Base-by-base conservation (phyloP, 805 yeast genomes). In the Blastobotrys chiropterorum region DNA sequence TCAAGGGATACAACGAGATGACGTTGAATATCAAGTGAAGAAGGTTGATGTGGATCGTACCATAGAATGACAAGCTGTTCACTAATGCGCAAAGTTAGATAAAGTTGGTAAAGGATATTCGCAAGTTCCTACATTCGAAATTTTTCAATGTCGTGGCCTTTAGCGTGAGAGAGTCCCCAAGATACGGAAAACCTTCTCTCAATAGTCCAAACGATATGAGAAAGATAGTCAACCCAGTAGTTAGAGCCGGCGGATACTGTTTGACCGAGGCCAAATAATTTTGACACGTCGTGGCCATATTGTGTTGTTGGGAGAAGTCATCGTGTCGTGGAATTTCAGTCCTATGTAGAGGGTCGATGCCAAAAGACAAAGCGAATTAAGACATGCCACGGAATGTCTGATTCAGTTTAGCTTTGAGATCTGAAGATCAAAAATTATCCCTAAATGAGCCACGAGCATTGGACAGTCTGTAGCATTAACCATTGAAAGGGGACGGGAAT, bases 1-100 rank as follows among this genome's bases (percentile, higher is more conserved):
- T 65, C 17, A 86, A 81, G 0, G 84, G 77, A 53, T 77, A 71
- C 44, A 89, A 63, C 1, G 84, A 76, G 39, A 80, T 54, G 6
- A 79, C 52, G 60, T 87, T 88, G 59, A 85, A 67, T 2, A 77
- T 45, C 64, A 89, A 69, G 64, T 88, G 95, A 48, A 82, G 54
- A 19, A 79, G 56, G 19, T 78, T 75, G n/a, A 71, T 60, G 66
- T 89, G 96, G 26, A 80, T 81, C 60, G 88, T 67, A 1, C 90
- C 86, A 64, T 85, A 89, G 58, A 86, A 76, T 6, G 94, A 81
- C n/a, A 84, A 62, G 42, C 79, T 63, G 62, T 75, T 75, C 56
- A 82, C 59, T 59, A 39, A 19, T n/a, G n/a, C n/a, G n/a, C n/a
- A 14, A 31, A 62, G 41, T 44, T 20, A 14, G 39, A 31, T 26